Base-by-base conservation (phyloP, 768 basidiomycete species). In the Hydnomerulius pinastri region DNA sequence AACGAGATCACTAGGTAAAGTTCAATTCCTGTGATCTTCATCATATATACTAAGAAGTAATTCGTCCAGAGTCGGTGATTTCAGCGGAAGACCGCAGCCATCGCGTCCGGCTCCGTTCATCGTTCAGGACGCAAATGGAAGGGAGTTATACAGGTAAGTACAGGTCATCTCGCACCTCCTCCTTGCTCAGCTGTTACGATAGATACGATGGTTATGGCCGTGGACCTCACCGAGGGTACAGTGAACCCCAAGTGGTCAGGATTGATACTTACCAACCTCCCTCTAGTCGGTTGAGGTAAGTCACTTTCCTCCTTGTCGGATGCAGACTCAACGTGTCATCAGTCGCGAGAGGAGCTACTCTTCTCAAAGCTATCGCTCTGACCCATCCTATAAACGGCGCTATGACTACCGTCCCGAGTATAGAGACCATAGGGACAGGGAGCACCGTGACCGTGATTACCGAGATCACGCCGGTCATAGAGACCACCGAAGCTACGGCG, bases 1-100 rank as follows among this genome's bases (percentile, higher is more conserved):
- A 77, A 80, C 47, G 83, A 83, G 58, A 80, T 86, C 21, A 78
- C 79, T 3, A 79, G 85, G 85, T 82, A 67, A 46, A 60, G 32
- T 38, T 29, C 39, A 27, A 38, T 27, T 38, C 47, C 13, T 17
- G 2, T 8, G 1, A 11, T 28, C 4, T n/a, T 12, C 23, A 6
- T 25, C 6, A 2, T 3, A 20, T 29, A 15, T 45, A 8, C 17
- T 55, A 11, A 57, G 42, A 23, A 15, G 7, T n/a, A 8, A 24
- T 15, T 8, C 53, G 23, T 42, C 13, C 46, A 84, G 82, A 58
- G 78, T 83, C 17, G 82, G 81, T 7, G 76, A 82, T 46, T 82
- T 80, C 56, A 68, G 54, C 25, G 59, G 62, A 47, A 66, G 65
- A 50, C 52, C 55, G 20, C 56, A 57, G 18, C 39, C 64, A 27